These are phyloP conservation scores for Podosphaera xanthii DNA, from an alignment of 2,329 filamentous ascomycete genomes.

Conservation along the genomic window DNA sequence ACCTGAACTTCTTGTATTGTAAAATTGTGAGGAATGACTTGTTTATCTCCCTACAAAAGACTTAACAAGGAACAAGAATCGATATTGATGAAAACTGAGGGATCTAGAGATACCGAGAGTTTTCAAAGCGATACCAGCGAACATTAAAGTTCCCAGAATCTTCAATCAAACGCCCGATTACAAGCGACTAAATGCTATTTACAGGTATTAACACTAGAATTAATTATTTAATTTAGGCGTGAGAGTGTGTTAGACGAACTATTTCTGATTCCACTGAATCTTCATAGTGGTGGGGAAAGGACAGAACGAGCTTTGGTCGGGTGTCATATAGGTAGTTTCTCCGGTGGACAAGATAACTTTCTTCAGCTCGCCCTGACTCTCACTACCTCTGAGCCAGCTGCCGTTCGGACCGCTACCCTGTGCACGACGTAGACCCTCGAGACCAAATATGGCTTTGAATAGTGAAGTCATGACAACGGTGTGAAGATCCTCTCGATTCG, in stretches of 20 bases:
- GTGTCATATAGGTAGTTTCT: slow-evolving; percentile 32
- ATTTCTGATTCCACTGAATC: slow-evolving; percentile 11
- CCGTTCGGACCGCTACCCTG: slow-evolving; percentile 5
- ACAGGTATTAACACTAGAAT: too few species aligned
- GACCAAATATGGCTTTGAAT: slow-evolving; percentile 11
- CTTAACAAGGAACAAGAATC: too few species aligned
- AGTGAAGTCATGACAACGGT: slow-evolving; percentile 33
- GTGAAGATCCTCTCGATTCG: slow-evolving; percentile 35
- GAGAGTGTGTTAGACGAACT: background rate
- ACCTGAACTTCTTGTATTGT: too few species aligned
- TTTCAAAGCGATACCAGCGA: too few species aligned
- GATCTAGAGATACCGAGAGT: too few species aligned
- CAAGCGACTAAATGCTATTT: too few species aligned
- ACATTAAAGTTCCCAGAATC: too few species aligned
- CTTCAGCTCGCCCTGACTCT: slow-evolving; percentile 17
- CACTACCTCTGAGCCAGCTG: slow-evolving; percentile 4
- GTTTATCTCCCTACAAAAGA: too few species aligned
- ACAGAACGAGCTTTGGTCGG: slow-evolving; percentile 37
- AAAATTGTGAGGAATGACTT: too few species aligned
- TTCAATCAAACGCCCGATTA: too few species aligned
- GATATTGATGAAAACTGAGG: too few species aligned
- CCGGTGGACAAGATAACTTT: slow-evolving; percentile 6
- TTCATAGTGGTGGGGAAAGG: slow-evolving; percentile 22
- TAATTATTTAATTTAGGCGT: too few species aligned
- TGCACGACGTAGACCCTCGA: slow-evolving; percentile 9